phyloP scores from a whole-genome alignment of 805 yeast genomes.

The Tetrapisispora fleetii region DNA sequence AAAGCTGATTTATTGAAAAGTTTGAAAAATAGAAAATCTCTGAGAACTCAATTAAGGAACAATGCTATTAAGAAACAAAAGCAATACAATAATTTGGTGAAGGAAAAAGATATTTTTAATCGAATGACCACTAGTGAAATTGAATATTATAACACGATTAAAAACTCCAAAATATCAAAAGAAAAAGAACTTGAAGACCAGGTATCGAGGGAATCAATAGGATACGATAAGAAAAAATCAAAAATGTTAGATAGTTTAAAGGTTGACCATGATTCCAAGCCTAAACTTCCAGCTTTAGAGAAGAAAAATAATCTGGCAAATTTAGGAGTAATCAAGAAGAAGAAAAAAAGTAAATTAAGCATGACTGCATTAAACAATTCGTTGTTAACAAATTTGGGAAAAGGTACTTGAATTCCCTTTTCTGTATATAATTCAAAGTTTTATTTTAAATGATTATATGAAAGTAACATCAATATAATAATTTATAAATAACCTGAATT shows the following conservation, averaged over 20 bases:
- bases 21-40: constrained; percentile 18
- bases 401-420: background rate
- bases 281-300: background rate
- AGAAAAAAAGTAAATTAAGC: background rate
- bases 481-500: too few relatives aligned
- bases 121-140: constrained; percentile 20
- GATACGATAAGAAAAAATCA: constrained; percentile 1
- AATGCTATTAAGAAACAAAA: constrained; percentile 23
- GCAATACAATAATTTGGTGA: constrained; percentile 15
- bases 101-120: constrained; percentile 23
- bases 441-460: too few relatives aligned
- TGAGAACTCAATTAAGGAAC: constrained; percentile 23
- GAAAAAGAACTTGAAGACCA: constrained; percentile 8
- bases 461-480: too few relatives aligned
- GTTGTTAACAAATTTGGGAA: background rate
- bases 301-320: background rate
- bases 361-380: background rate
- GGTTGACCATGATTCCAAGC: background rate
- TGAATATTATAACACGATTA: constrained; percentile 9
- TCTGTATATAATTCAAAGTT: too few relatives aligned
- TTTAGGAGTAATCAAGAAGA: constrained; percentile 1
- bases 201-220: background rate
- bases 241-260: background rate
- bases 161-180: constrained; percentile 3
- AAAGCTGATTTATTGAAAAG: constrained; percentile 16